Conservation (phyloP, 495 filamentous ascomycete species). For the Poronia punctata region DNA sequence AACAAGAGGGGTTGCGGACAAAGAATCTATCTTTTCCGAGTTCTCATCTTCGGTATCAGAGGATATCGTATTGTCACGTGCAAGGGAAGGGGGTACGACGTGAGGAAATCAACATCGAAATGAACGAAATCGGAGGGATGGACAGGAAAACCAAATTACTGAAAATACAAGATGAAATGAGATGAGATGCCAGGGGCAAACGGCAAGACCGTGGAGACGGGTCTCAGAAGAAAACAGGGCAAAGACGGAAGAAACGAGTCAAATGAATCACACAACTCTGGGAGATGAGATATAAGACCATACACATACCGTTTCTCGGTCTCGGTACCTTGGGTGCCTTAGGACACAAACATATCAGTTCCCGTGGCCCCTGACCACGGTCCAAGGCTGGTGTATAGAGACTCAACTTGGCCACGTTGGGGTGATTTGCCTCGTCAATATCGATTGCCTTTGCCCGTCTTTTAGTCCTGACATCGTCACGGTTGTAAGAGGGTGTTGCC, state of each 20-base stretch:
- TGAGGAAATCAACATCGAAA: not conserved
- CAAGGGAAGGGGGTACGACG: too few species aligned
- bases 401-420: slow-evolving; percentile 33
- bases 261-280: slow-evolving; percentile 7
- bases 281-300: slow-evolving; percentile 10
- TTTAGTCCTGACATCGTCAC: slow-evolving; percentile 19
- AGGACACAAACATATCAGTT: slow-evolving; percentile 81
- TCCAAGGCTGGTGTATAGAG: slow-evolving; percentile 29
- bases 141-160: too few species aligned
- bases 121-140: not conserved
- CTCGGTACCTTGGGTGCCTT: slow-evolving; percentile 89
- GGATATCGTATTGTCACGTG: too few species aligned
- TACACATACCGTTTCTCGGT: slow-evolving; percentile 86
- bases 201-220: not conserved
- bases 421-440: slow-evolving; percentile 37
- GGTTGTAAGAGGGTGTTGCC: not conserved
- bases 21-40: slow-evolving; percentile 9
- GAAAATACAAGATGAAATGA: slow-evolving; percentile 8
- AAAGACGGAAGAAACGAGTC: slow-evolving; percentile 9
- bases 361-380: slow-evolving; percentile 26
- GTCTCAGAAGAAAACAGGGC: slow-evolving; percentile 15
- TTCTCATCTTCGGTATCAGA: too few species aligned
- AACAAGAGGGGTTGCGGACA: too few species aligned
- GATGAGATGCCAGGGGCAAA: slow-evolving; percentile 3
- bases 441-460: slow-evolving; percentile 45